Evolutionary conservation across 768 basidiomycete species (phyloP), one percentile per base, ranked within the genome.

Genomic region (Boletus reticulatus): DNA sequence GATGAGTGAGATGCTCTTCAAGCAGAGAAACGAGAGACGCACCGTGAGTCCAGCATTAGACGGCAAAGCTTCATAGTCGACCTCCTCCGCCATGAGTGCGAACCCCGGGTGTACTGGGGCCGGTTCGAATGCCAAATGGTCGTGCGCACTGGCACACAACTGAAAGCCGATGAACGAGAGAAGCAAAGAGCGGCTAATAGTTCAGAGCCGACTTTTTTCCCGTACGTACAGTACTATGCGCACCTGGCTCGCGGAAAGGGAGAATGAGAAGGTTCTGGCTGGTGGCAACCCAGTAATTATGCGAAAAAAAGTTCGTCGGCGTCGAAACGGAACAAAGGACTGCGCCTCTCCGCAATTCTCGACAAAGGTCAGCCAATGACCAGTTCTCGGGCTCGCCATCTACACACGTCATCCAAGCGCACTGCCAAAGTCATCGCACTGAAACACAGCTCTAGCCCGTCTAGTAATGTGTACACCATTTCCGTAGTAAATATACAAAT

Each of bases 31-130:
- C 29, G 44, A 48, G 46, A 45, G 49, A 49, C 63, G 62, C 64
- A 90, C 89, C 24, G 83, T 84, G 64, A 94, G 81, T 45, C 91
- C 88, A 39, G 89, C 86, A 73, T 91, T 91, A 9, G 84, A 80
- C 52, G 89, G 86, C 48, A 88, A 70, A 52, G 74, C 79, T 71
- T 89, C 87, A 67, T 87, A 85, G 52, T 87, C 87, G 24, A 79
- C 78, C 59, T 82, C 76, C 38, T 72, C 75, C 39, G 76, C 71
- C 67, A 75, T 75, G 51, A 58, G 52, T 60, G 43, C 27, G 57
- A 64, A 43, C 38, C 14, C 16, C 31, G 46, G 49, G 57, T 16
- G 50, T 59, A 16, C 38, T 42, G 48, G 41, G 39, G 44, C 47
- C 43, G 52, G 20, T 48, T 55, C 55, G 44, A 53, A 47, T 34